phyloP scores from a whole-genome alignment of 768 basidiomycete species.

The Serendipita vermifera region DNA sequence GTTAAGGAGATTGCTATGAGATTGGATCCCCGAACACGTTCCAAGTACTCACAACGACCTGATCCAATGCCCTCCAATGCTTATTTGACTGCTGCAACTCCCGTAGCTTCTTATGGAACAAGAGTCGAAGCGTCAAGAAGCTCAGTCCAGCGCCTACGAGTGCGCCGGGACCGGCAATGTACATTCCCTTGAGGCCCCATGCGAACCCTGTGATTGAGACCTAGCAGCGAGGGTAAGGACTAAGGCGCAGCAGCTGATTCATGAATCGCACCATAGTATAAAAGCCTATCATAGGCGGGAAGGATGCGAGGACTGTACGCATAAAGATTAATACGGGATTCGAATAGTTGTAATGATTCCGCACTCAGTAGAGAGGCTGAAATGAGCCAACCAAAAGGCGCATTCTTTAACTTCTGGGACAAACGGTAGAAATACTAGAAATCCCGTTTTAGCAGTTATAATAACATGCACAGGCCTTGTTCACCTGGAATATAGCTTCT shows the following conservation, averaged over 20 bases:
- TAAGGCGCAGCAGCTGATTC: too few species aligned
- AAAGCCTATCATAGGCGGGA: slow-evolving; percentile 54
- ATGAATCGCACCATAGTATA: too few species aligned
- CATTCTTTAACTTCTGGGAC: slow-evolving; percentile 45
- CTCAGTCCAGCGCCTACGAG: slow-evolving; percentile 48
- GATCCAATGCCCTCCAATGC: slow-evolving; percentile 67
- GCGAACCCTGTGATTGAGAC: slow-evolving; percentile 70
- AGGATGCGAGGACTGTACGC: slow-evolving; percentile 31
- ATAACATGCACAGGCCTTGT: not conserved
- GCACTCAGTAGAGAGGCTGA: slow-evolving; percentile 41
- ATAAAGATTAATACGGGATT: too few species aligned
- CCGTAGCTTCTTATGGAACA: slow-evolving; percentile 43
- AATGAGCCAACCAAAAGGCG: slow-evolving; percentile 49
- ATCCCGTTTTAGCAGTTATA: not conserved
- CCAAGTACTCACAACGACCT: slow-evolving; percentile 51
- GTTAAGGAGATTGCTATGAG: not conserved
- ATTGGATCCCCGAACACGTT: not conserved
- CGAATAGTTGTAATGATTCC: slow-evolving; percentile 14
- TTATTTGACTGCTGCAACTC: slow-evolving; percentile 49
- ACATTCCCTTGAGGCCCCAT: slow-evolving; percentile 67
- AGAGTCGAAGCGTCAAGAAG: slow-evolving; percentile 46
- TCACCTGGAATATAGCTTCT: slow-evolving; percentile 5
- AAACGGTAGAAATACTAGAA: slow-evolving; percentile 48
- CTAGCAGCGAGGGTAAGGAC: too few species aligned
- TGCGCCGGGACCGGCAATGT: slow-evolving; percentile 46